These are phyloP conservation scores for Ogataea hybrid DNA, from an alignment of 1,139 yeast genomes.

Conservation along the genomic window DNA sequence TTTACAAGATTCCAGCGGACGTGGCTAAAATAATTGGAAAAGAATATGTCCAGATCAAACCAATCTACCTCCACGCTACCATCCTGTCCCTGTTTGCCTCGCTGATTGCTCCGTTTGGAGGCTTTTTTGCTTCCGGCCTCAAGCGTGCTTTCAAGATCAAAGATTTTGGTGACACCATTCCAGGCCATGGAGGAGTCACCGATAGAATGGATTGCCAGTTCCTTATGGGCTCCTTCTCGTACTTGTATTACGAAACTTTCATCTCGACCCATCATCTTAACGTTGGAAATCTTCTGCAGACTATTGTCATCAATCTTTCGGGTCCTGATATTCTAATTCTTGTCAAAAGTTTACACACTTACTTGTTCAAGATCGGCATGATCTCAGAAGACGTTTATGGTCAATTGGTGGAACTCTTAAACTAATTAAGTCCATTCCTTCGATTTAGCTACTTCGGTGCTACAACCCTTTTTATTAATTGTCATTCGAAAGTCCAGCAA, in stretches of 20 bases:
- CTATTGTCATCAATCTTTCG: conserved; percentile 69
- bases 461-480: conserved; percentile 3
- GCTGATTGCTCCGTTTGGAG: conserved; percentile 97
- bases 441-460: background rate
- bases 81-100: conserved; percentile 93
- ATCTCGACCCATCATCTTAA: conserved; percentile 71
- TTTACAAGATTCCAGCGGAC: conserved; percentile 71
- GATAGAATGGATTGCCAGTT: conserved; percentile 98
- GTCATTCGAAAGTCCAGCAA: conserved; percentile 10
- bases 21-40: conserved; percentile 44
- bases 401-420: conserved; percentile 26
- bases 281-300: conserved; percentile 71
- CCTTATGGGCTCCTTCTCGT: conserved; percentile 94
- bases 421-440: background rate
- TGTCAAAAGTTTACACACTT: conserved; percentile 58
- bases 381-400: conserved; percentile 38
- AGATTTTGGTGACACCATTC: conserved; percentile 90
- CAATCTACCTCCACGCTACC: conserved; percentile 86
- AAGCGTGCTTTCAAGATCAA: conserved; percentile 96
- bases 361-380: conserved; percentile 56
- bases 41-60: conserved; percentile 65
- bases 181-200: conserved; percentile 98
- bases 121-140: conserved; percentile 95
- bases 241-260: conserved; percentile 89
- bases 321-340: conserved; percentile 65